Conservation (phyloP, 192 early-diverging fungal genomes). For the Coemansia sp. region DNA sequence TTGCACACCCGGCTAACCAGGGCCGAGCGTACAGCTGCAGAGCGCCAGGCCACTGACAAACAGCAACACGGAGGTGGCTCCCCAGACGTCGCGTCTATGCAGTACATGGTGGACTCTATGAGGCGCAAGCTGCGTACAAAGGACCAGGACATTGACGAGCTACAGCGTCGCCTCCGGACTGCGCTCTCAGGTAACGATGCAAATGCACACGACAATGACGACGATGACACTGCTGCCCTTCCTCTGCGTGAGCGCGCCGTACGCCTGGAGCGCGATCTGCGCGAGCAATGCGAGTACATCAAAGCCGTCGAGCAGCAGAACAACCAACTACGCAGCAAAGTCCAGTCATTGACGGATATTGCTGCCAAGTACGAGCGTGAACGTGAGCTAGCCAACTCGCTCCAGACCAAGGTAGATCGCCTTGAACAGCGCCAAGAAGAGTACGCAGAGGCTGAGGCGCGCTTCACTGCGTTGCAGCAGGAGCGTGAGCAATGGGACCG, state of each 20-base stretch:
- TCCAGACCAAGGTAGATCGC: constrained; percentile 60
- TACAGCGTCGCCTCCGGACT: constrained; percentile 9
- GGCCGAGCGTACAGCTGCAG: constrained; percentile 31
- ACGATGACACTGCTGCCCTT: neutral
- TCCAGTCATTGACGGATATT: constrained; percentile 44
- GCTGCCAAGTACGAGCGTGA: constrained; percentile 57
- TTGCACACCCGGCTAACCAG: constrained; percentile 19
- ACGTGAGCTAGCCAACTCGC: constrained; percentile 15
- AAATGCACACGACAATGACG: neutral
- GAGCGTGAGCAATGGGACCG: constrained; percentile 51
- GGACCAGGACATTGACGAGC: constrained; percentile 17
- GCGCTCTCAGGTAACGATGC: neutral
- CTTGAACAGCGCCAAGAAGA: constrained; percentile 51
- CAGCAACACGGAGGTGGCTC: neutral
- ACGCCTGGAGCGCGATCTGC: constrained; percentile 51
- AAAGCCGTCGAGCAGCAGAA: constrained; percentile 56
- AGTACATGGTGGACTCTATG: constrained; percentile 16
- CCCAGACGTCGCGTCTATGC: constrained; percentile 7
- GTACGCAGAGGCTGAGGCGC: constrained; percentile 38
- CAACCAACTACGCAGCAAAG: constrained; percentile 56
- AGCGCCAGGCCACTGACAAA: constrained; percentile 10
- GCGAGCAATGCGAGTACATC: constrained; percentile 59
- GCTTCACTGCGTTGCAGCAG: constrained; percentile 44
- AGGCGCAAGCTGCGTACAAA: constrained; percentile 6
- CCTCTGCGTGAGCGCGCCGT: constrained; percentile 25